A percentile compares a stretch with the other conserved stretches of the same genome.
phyloP scores from a whole-genome alignment of 768 basidiomycete genomes.

The Rhodotorula sphaerocarpa region DNA sequence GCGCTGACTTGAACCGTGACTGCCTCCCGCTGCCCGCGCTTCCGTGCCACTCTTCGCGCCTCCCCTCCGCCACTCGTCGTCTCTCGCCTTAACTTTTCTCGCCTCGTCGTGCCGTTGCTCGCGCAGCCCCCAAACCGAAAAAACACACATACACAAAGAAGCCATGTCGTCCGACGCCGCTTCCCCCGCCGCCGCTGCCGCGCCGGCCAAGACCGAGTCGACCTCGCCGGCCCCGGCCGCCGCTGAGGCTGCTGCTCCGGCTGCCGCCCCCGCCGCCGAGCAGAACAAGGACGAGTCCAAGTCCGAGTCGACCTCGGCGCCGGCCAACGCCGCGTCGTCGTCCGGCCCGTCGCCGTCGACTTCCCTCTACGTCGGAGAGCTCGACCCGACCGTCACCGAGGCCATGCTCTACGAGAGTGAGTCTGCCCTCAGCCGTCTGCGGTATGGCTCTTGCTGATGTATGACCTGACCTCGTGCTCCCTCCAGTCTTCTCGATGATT shows the following conservation, averaged over 20 bases:
- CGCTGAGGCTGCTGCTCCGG: conserved; percentile 12
- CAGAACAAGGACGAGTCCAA: conserved; percentile 21
- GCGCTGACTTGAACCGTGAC: not conserved
- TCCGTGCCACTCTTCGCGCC: not conserved
- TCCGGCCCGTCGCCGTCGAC: conserved; percentile 35
- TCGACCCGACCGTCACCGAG: conserved; percentile 95
- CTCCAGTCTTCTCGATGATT: conserved; percentile 86
- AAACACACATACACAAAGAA: not conserved
- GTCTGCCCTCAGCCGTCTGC: not conserved
- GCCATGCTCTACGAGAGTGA: conserved; percentile 93
- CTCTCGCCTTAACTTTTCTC: not conserved
- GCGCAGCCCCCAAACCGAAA: not conserved
- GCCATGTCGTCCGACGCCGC: conserved; percentile 31
- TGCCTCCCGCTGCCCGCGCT: not conserved
- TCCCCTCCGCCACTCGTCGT: not conserved
- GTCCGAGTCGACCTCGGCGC: conserved; percentile 18
- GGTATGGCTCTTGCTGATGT: no score
- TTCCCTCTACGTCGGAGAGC: conserved; percentile 97
- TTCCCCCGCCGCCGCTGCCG: conserved; percentile 24
- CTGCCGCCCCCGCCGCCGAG: conserved; percentile 30
- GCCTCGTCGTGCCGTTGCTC: not conserved
- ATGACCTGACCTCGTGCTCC: no score
- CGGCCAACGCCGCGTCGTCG: conserved; percentile 29
- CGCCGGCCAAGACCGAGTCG: conserved; percentile 26
- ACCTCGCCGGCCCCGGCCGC: conserved; percentile 13